Evolutionary conservation across 108 stramenopile species (phyloP).

Genomic region (Parietichytrium sp.): DNA sequence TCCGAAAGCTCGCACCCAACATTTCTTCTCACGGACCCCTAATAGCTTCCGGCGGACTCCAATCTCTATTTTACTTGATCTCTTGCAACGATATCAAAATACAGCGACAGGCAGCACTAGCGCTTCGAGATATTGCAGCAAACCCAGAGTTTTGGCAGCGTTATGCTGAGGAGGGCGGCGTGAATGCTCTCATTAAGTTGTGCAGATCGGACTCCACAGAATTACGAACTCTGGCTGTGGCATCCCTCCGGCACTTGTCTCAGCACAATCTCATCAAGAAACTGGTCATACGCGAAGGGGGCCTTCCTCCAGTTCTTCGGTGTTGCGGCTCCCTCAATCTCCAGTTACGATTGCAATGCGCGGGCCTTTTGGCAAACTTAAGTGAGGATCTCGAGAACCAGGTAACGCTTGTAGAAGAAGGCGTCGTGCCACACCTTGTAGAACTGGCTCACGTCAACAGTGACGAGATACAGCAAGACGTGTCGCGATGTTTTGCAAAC

Average conservation of each 20-base stretch:
- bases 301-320: constrained; percentile 60
- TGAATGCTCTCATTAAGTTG: constrained; percentile 62
- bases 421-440: constrained; percentile 61
- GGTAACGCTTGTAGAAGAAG: constrained; percentile 63
- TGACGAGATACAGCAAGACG: constrained; percentile 73
- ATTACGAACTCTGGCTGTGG: constrained; percentile 67
- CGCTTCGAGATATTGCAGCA: constrained; percentile 71
- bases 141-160: constrained; percentile 62
- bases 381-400: constrained; percentile 70
- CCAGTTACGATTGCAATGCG: constrained; percentile 70
- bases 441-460: constrained; percentile 61
- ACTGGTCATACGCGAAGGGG: constrained; percentile 59
- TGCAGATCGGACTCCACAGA: constrained; percentile 58
- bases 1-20: constrained; percentile 72
- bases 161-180: constrained; percentile 68
- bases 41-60: constrained; percentile 57
- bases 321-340: constrained; percentile 64
- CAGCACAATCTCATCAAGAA: constrained; percentile 58
- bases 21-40: constrained; percentile 55
- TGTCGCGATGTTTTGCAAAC: constrained; percentile 73
- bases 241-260: constrained; percentile 71
- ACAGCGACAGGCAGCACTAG: constrained; percentile 68
- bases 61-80: constrained; percentile 63
- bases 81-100: constrained; percentile 62
- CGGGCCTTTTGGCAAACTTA: constrained; percentile 73